A percentile compares a stretch with the other conserved stretches of the same genome.
These are phyloP conservation scores for Endotrypanum monterogeii DNA, from an alignment of 208 protist species.

Conservation along the genomic window DNA sequence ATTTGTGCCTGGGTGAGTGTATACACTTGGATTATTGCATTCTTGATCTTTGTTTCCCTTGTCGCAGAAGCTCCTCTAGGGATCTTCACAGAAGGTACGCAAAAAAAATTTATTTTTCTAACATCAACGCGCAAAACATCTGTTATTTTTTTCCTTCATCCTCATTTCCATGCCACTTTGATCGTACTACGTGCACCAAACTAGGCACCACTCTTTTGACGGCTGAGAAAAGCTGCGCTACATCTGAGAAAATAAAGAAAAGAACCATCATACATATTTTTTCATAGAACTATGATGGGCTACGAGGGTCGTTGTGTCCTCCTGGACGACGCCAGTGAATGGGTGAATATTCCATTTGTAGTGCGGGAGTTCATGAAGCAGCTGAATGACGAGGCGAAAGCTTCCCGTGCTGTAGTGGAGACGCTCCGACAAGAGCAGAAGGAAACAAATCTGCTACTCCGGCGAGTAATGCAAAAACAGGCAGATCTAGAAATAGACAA, in stretches of 20 bases:
- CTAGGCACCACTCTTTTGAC: not conserved
- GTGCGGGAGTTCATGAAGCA: slow-evolving; percentile 52
- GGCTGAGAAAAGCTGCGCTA: not conserved
- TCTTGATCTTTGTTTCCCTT: slow-evolving; percentile 14
- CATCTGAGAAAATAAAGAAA: not conserved
- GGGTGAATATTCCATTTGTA: slow-evolving; percentile 77
- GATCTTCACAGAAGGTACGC: not conserved
- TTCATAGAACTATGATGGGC: slow-evolving; percentile 33
- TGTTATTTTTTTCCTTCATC: not conserved
- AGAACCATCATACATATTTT: not conserved
- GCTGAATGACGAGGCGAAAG: slow-evolving; percentile 54
- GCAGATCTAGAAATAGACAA: slow-evolving; percentile 62
- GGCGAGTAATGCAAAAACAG: slow-evolving; percentile 55
- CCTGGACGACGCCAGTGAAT: slow-evolving; percentile 68
- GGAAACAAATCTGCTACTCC: slow-evolving; percentile 44
- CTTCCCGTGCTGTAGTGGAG: slow-evolving; percentile 32
- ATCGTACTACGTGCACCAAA: not conserved
- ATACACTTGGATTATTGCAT: not conserved
- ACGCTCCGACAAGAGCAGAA: slow-evolving; percentile 47
- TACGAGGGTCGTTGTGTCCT: slow-evolving; percentile 26
- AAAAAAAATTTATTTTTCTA: not conserved
- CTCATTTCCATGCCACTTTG: not conserved
- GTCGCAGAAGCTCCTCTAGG: not conserved
- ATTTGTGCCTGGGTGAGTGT: not conserved
- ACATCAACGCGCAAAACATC: not conserved